Base-by-base conservation (phyloP, 768 basidiomycete species). In the Phallus indusiatus region DNA sequence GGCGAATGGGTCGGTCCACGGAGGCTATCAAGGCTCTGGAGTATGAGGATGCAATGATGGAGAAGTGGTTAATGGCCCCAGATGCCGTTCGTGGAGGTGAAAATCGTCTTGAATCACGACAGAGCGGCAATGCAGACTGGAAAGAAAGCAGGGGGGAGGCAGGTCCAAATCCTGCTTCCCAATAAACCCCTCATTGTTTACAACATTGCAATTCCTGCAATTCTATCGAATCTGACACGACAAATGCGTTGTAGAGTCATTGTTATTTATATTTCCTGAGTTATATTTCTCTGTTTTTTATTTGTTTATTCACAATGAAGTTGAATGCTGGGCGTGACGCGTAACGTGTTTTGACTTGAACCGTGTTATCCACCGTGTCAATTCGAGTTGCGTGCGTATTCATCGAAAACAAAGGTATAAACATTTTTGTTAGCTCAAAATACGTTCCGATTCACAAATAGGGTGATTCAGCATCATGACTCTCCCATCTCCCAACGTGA, bases 71-170 rank as follows among this genome's bases (percentile, higher is more conserved):
- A 42, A 36, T 24, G 46, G 53, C 14, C 57, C 62, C 65, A n/a
- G 62, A 51, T 12, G 63, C 64, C 53, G 64, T 66, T 18, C 24
- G 49, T 21, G 51, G 37, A 17, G 64, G 63, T 33, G 33, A 47
- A 20, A 59, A 58, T 36, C 60, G 67, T 17, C 64, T 67, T 56
- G 62, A 63, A 17, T 70, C 67, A 5, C 55, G 73, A 16, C 53
- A 66, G 24, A 71, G 68, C 36, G 73, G 73, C 2, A 68, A 69
- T 4, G 66, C 65, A 21, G 73, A 73, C 17, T 74, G 73, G 73
- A 64, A 67, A 47, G 66, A 62, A 24, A 61, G 60, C 47, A 50
- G 73, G 47, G 64, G 68, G 20, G 73, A 74, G 55, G 50, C 66
- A 56, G 70, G 72, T 17, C 18, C 59, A 17, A 17, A 47, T 16